A percentile compares a stretch with the other conserved stretches of the same genome.
These are phyloP conservation scores for Mycena chlorophos DNA, from an alignment of 768 basidiomycete species.

Conservation along the genomic window DNA sequence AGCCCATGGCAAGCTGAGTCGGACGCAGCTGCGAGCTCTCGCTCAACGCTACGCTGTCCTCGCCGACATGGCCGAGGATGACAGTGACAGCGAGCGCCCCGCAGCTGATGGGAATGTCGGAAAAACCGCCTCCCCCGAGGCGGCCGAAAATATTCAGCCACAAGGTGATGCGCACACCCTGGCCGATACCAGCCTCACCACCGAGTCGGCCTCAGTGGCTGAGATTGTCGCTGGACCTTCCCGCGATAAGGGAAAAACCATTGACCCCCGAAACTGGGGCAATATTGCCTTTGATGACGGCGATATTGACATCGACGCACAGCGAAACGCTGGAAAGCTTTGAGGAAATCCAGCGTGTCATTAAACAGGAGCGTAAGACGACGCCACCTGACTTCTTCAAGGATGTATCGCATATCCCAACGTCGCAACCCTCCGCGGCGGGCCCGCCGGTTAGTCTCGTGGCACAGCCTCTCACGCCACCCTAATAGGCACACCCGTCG, in stretches of 20 bases:
- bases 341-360: constrained; percentile 3
- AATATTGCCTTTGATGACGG: not conserved
- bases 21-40: not conserved
- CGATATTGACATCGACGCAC: not conserved
- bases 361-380: not conserved
- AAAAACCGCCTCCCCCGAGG: too few species aligned
- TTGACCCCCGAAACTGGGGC: constrained; percentile 10
- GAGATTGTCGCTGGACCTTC: constrained; percentile 7
- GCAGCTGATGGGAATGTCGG: too few species aligned
- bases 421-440: too few species aligned
- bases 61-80: not conserved
- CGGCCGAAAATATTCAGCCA: not conserved
- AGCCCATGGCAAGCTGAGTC: not conserved
- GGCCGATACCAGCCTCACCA: not conserved
- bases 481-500: too few species aligned
- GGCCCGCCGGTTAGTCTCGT: too few species aligned
- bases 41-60: not conserved
- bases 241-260: constrained; percentile 7
- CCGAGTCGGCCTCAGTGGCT: not conserved
- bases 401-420: too few species aligned
- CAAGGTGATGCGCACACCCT: not conserved
- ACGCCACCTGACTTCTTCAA: not conserved
- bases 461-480: too few species aligned
- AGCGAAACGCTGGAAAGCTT: not conserved
- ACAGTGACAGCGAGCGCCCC: not conserved